These are phyloP conservation scores for Sporobolomyces pararoseus DNA, from an alignment of 768 basidiomycete species.

Conservation along the genomic window DNA sequence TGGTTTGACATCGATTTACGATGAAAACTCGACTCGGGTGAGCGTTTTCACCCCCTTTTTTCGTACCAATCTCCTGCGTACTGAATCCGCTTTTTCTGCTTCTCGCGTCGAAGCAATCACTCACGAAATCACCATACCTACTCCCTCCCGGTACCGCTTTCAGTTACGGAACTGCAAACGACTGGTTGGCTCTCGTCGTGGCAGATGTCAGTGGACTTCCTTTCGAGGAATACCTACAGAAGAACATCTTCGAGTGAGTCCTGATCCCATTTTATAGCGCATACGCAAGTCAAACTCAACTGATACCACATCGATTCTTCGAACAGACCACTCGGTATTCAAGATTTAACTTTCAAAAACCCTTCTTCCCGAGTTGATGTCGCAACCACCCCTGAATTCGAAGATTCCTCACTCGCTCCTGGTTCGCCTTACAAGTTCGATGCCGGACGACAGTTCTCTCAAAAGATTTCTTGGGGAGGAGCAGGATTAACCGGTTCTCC, in stretches of 20 bases:
- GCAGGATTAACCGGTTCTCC: constrained; percentile 45
- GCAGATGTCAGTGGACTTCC: constrained; percentile 43
- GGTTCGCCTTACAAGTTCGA: constrained; percentile 12
- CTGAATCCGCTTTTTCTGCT: neutral
- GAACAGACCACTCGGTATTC: constrained; percentile 45
- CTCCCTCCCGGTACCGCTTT: constrained; percentile 5
- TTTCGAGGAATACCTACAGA: constrained; percentile 47
- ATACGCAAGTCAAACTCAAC: neutral
- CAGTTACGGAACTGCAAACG: constrained; percentile 44
- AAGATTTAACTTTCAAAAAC: constrained; percentile 44
- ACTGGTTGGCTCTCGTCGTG: constrained; percentile 47
- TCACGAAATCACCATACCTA: neutral
- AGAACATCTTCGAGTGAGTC: constrained; percentile 46
- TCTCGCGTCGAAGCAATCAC: neutral
- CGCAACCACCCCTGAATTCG: constrained; percentile 33
- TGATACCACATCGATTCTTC: neutral
- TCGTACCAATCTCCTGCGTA: too few relatives aligned
- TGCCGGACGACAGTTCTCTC: constrained; percentile 24
- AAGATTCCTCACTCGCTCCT: neutral
- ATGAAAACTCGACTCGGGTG: constrained; percentile 1
- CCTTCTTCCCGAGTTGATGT: constrained; percentile 34
- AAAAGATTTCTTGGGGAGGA: constrained; percentile 36
- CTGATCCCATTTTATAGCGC: neutral
- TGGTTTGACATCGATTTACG: neutral
- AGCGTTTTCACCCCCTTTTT: neutral